Evolutionary conservation across 1,284 basidiomycete genomes (phyloP), one percentile per base, ranked within the genome.

Genomic region (Cryptococcus deneoformans): DNA sequence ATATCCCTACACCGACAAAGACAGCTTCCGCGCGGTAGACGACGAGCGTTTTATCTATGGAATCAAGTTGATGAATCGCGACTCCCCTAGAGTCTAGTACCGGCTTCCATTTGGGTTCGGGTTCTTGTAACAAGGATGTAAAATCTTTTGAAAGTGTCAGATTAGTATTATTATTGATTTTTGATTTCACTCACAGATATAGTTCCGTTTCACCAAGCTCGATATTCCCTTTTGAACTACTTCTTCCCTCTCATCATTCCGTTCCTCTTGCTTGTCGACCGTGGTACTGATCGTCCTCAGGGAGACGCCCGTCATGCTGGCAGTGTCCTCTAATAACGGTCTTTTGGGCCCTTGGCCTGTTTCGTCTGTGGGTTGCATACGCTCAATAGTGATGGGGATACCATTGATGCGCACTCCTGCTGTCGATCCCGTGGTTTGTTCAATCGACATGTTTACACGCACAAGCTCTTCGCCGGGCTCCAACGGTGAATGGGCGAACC

Each of bases 21-120:
- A 94, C 95, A 0, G 95, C 94, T 76, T 98, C 94, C 0, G 95
- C 95, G 12, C 92, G 86, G 75, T 93, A 98, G 2, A 99, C 94
- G 3, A 97, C 90, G 39, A 99, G 80, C 0, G 95, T 98, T 34
- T 92, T 93, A 76, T 99, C 96, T 60, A 99, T 98, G 0, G 92
- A 96, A 75, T 98, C 90, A 12, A 99, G 85, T 72, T 98, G 94
- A 4, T 93, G 94, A 44, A 99, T 87, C 1, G 91, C 89, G 0
- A 96, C 93, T 1, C 94, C 94, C 43, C 87, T 83, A 34, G 85
- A 84, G 68, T 99, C 95, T 45, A 88, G 87, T 34, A 90, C 86
- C 82, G 74, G 70, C 50, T 76, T 88, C 96, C 96, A 99, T 76
- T 99, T 99, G 2, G 92, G 92, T 74, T 98, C 94, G 0, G 96